Evolutionary conservation across 805 yeast species (phyloP), one percentile per base, ranked within the genome.

Genomic region (Ogataea chonburiensis): DNA sequence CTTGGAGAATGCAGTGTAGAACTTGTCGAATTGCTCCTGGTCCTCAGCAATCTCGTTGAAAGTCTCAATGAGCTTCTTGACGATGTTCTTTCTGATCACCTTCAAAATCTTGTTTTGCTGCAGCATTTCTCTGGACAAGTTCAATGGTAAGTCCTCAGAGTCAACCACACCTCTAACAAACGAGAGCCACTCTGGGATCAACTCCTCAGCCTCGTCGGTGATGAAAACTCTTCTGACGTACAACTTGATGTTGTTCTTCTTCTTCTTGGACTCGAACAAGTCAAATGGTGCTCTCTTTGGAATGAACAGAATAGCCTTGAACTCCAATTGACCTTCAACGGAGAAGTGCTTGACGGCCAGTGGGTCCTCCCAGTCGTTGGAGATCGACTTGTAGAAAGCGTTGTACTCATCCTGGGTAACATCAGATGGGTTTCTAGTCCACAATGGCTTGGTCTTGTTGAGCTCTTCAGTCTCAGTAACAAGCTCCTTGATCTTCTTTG

Each of bases 351-450:
- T 93, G 55, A 93, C 98, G 53, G 97, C 97, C 66, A 93, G 80
- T 71, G 96, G 99, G 67, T 93, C 98, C 76, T 93, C 98, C 98
- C 98, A 93, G 72, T 93, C 99, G 72, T 93, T 93, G 40, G 98
- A 89, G 63, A 93, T 93, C 34, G 98, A 88, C 77, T 93, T 93
- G 86, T 93, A 93, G 85, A 93, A 93, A 43, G 98, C 94, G 61
- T 93, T 91, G 79, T 93, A 93, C 74, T 93, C 99, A 52, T 93
- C 98, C 76, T 87, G 89, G 50, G 96, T 79, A 55, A 93, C 95
- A 49, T 93, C 99, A 57, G 91, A 71, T 68, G 99, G 98, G 77
- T 82, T 85, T 79, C 98, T 87, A 54, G 98, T 93, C 99, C 99
- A 93, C 64, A 93, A 75, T 50, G 99, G 99, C 76, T 93, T 93